phyloP scores from a whole-genome alignment of 2,329 filamentous ascomycete genomes.

The Shiraia sp. region DNA sequence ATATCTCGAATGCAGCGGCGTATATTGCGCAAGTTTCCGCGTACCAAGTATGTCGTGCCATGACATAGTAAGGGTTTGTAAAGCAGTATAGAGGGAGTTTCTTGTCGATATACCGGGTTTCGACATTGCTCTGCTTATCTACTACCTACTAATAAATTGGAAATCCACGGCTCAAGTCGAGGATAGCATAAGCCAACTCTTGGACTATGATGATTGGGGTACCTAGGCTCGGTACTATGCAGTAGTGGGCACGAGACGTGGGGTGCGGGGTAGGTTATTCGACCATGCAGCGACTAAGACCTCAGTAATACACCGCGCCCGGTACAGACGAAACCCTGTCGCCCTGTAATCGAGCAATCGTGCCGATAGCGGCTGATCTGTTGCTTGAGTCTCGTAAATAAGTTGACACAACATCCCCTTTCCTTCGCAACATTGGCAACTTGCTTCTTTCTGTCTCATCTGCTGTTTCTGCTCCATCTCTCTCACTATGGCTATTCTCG shows the following conservation, averaged over 20 bases:
- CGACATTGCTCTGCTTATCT: not conserved
- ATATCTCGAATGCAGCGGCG: slow-evolving; percentile 10
- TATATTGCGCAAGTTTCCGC: slow-evolving; percentile 3
- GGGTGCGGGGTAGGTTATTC: slow-evolving; percentile 46
- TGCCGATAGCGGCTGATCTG: slow-evolving; percentile 33
- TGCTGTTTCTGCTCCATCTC: not conserved
- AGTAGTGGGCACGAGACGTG: slow-evolving; percentile 28
- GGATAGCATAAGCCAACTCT: not conserved
- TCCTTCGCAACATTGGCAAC: not conserved
- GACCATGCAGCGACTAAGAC: too few relatives aligned
- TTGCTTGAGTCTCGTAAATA: slow-evolving; percentile 11
- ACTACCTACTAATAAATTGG: not conserved
- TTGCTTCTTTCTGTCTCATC: not conserved
- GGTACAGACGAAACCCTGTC: too few relatives aligned
- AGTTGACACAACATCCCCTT: slow-evolving; percentile 1
- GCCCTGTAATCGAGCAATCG: slow-evolving; percentile 3
- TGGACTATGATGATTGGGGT: too few relatives aligned
- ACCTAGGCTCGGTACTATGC: not conserved
- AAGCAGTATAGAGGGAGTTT: too few relatives aligned
- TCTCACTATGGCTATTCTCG: slow-evolving; percentile 36
- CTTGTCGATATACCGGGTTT: too few relatives aligned
- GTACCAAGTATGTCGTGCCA: slow-evolving; percentile 5
- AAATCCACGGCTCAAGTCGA: slow-evolving; percentile 1
- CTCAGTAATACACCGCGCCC: not conserved
- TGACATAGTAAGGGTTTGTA: not conserved